Percentiles rank a stretch among this genome's conserved stretches.
These are phyloP conservation scores for Plectranthus barbatus DNA, from an alignment of 257 asterid species.

Conservation along the genomic window DNA sequence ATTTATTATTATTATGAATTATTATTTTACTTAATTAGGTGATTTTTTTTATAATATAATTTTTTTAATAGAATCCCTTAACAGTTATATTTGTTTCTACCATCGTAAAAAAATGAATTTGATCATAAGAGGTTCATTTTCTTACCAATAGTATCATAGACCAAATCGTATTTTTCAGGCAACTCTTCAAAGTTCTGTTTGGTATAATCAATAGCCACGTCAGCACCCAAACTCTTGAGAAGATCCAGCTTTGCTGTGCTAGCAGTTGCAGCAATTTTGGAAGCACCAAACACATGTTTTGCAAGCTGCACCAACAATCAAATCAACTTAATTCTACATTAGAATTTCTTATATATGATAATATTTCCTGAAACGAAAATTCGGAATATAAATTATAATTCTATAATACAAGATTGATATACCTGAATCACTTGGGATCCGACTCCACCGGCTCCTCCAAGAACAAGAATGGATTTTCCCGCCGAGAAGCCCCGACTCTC, in stretches of 20 bases:
- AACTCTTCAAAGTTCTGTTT: constrained; percentile 64
- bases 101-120: no score
- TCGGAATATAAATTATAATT: no score
- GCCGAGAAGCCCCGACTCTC: constrained; percentile 48
- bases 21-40: no score
- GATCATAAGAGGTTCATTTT: neutral
- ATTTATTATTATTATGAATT: no score
- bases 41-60: no score
- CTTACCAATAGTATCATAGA: constrained; percentile 84
- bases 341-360: no score
- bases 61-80: no score
- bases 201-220: constrained; percentile 77
- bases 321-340: no score
- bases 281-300: constrained; percentile 80
- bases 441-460: constrained; percentile 97
- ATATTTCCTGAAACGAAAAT: no score
- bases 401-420: no score
- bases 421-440: constrained; percentile 82
- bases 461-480: constrained; percentile 75
- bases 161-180: constrained; percentile 67
- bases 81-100: no score
- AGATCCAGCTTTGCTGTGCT: constrained; percentile 60
- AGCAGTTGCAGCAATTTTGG: constrained; percentile 66
- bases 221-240: constrained; percentile 65
- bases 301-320: constrained; percentile 43